phyloP scores from a whole-genome alignment of 1,284 basidiomycete genomes.

The Trichosporon sp. region DNA sequence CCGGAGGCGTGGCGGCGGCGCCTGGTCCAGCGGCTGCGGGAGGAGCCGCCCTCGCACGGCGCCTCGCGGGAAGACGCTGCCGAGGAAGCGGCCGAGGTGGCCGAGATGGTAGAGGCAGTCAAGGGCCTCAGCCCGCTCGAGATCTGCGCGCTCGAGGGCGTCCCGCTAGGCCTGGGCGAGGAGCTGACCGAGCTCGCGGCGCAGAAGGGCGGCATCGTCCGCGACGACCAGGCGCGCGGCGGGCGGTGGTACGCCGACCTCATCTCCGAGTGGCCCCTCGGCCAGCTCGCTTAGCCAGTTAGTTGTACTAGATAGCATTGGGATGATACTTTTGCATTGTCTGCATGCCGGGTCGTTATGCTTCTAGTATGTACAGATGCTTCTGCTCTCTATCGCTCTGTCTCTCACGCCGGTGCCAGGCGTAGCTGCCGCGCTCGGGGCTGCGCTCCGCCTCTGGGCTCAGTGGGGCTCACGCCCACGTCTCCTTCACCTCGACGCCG shows the following conservation, averaged over 20 bases:
- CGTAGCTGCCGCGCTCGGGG: too few relatives aligned
- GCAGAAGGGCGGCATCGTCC: constrained; percentile 55
- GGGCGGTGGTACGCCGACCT: constrained; percentile 66
- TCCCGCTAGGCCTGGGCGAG: constrained; percentile 65
- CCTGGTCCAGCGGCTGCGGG: constrained; percentile 56
- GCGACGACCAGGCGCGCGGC: constrained; percentile 63
- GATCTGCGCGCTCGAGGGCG: constrained; percentile 62
- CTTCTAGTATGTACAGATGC: background rate
- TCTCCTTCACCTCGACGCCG: constrained; percentile 67
- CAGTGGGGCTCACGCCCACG: constrained; percentile 23
- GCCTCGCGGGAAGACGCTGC: too few relatives aligned
- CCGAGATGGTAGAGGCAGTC: constrained; percentile 16
- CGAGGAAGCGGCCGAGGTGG: constrained; percentile 33
- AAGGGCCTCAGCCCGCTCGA: constrained; percentile 52
- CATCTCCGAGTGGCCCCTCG: constrained; percentile 54
- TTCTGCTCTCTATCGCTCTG: background rate
- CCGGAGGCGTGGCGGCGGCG: constrained; percentile 63
- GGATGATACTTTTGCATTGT: background rate
- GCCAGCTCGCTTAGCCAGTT: background rate
- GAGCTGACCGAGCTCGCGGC: constrained; percentile 63
- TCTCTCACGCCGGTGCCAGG: too few relatives aligned
- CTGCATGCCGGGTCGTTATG: background rate
- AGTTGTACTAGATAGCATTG: background rate
- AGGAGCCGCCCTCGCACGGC: constrained; percentile 54
- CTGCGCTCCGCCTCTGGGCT: background rate